Percentiles rank a stretch among this genome's conserved stretches.
These are phyloP conservation scores for Tulasnella sp. DNA, from an alignment of 768 basidiomycete species.

Conservation along the genomic window DNA sequence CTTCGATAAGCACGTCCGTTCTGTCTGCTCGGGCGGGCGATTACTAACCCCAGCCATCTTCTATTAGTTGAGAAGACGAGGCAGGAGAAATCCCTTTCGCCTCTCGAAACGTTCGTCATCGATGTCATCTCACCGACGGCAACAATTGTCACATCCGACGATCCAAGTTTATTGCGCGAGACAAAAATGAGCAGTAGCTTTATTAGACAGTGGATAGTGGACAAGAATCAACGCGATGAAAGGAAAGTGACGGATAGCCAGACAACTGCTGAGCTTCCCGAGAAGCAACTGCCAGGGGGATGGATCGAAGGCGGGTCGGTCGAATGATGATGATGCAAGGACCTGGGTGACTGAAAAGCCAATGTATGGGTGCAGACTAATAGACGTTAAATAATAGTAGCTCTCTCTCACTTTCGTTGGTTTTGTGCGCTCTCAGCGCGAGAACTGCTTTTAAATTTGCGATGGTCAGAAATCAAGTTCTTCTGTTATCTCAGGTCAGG, in stretches of 20 bases:
- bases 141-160: constrained; percentile 47
- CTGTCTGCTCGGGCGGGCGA: too few species aligned
- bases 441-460: too few species aligned
- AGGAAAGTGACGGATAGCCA: not conserved
- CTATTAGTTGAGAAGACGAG: constrained; percentile 52
- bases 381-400: too few species aligned
- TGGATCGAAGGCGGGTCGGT: not conserved
- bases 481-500: not conserved
- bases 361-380: too few species aligned
- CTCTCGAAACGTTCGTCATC: constrained; percentile 63
- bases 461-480: too few species aligned
- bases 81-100: constrained; percentile 40
- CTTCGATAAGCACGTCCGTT: constrained; percentile 47
- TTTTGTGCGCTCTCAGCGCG: too few species aligned
- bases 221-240: not conserved
- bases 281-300: not conserved
- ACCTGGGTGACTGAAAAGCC: not conserved
- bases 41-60: not conserved
- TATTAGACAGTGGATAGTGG: constrained; percentile 77
- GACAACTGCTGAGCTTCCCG: not conserved
- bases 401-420: too few species aligned
- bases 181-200: constrained; percentile 92
- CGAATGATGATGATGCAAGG: not conserved
- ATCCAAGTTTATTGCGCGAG: constrained; percentile 55
- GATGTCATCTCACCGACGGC: constrained; percentile 74